Percentiles rank a stretch among this genome's conserved stretches.
Conservation (phyloP, 2,329 filamentous ascomycete species). For the Diaporthe ilicicola region DNA sequence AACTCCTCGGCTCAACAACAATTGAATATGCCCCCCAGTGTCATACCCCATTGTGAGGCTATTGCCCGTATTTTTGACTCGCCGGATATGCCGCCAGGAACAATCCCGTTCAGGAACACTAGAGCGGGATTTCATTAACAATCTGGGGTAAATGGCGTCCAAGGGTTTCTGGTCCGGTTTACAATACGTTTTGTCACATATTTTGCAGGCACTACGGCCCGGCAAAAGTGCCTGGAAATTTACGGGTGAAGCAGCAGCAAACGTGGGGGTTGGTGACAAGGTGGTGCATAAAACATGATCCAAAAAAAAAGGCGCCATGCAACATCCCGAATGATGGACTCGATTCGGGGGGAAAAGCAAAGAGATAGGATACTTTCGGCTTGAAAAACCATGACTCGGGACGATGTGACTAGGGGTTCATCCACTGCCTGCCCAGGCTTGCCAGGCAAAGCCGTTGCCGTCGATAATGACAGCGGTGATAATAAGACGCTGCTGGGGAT, state of each 20-base stretch:
- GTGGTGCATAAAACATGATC: background rate
- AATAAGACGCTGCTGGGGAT: background rate
- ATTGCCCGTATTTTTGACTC: background rate
- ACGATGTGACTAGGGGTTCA: background rate
- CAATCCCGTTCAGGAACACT: background rate
- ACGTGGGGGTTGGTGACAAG: background rate
- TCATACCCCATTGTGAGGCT: background rate
- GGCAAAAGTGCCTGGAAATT: background rate
- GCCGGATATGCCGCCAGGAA: background rate
- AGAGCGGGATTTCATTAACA: background rate
- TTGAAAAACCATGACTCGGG: constrained; percentile 11
- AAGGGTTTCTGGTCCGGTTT: background rate
- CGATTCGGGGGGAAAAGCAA: constrained; percentile 18
- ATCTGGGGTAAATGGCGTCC: constrained; percentile 2
- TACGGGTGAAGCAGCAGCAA: background rate
- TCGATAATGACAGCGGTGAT: background rate
- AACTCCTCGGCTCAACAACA: no score
- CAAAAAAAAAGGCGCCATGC: constrained; percentile 2
- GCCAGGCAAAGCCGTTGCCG: background rate
- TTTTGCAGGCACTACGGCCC: background rate
- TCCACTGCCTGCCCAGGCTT: constrained; percentile 9
- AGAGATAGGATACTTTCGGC: constrained; percentile 18
- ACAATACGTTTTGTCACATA: background rate
- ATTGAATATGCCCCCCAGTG: background rate
- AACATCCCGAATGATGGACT: constrained; percentile 7